These are phyloP conservation scores for Paragyromitra xinjiangensis DNA, from an alignment of 495 filamentous ascomycete species.

Conservation along the genomic window DNA sequence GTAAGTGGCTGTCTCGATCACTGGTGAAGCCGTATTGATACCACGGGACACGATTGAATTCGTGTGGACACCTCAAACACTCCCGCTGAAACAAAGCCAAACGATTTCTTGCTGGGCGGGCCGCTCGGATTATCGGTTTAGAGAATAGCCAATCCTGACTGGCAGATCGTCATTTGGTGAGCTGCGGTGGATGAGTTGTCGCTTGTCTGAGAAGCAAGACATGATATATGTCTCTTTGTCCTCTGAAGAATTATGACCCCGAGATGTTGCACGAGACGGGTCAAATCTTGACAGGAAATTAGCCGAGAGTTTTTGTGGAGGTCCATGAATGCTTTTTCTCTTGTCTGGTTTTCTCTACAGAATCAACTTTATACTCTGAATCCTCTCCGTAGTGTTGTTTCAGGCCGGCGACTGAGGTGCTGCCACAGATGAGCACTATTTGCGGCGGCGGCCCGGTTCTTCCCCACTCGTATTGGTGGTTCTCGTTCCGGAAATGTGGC, in stretches of 20 bases:
- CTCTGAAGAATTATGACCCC: neutral
- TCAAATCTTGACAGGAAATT: neutral
- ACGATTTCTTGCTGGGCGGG: neutral
- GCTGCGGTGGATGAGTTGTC: too few relatives aligned
- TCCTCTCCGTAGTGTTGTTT: too few relatives aligned
- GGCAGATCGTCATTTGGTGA: neutral
- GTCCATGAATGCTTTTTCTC: neutral
- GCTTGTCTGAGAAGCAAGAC: neutral
- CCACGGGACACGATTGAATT: too few relatives aligned
- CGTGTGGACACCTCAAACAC: neutral
- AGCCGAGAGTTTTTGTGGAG: neutral
- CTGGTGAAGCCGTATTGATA: too few relatives aligned
- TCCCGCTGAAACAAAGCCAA: neutral
- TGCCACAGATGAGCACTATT: neutral
- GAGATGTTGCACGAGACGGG: too few relatives aligned
- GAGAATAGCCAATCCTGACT: neutral
- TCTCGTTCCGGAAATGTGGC: slow-evolving; percentile 1
- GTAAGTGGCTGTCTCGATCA: too few relatives aligned
- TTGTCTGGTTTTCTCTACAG: neutral
- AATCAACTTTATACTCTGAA: neutral
- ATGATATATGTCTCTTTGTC: neutral
- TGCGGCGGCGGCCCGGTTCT: too few relatives aligned
- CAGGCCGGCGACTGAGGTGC: neutral
- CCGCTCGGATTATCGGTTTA: neutral
- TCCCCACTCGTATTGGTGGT: neutral